Percentiles rank a stretch among this genome's conserved stretches.
Conservation (phyloP, 805 yeast species). For the Candida succiphila region DNA sequence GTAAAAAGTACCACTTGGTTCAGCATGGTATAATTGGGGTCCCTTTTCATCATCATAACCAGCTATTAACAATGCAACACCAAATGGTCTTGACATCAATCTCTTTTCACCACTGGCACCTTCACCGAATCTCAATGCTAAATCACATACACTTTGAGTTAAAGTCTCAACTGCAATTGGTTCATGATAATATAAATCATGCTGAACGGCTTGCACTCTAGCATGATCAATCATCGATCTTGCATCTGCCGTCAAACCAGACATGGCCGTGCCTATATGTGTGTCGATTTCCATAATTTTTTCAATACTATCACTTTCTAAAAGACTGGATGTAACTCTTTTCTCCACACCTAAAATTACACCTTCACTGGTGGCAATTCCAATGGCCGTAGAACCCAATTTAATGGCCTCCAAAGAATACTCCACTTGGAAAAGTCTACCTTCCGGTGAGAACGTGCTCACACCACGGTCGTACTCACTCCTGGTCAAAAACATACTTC, state of each 20-base stretch:
- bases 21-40: constrained; percentile 96
- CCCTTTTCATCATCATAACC: constrained; percentile 91
- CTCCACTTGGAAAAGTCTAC: constrained; percentile 95
- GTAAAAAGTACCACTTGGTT: constrained; percentile 97
- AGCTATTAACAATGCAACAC: constrained; percentile 93
- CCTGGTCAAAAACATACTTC: constrained; percentile 89
- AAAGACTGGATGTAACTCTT: constrained; percentile 84
- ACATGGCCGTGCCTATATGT: constrained; percentile 98
- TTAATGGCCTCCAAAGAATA: constrained; percentile 96
- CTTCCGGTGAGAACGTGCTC: constrained; percentile 97
- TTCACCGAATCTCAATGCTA: constrained; percentile 94
- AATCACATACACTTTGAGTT: constrained; percentile 94
- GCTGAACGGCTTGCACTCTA: constrained; percentile 80
- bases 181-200: constrained; percentile 85
- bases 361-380: constrained; percentile 91
- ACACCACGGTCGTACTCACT: constrained; percentile 99
- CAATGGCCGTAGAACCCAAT: constrained; percentile 96
- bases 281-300: constrained; percentile 90
- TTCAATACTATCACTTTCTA: constrained; percentile 90
- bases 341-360: constrained; percentile 95
- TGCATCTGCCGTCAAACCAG: constrained; percentile 98
- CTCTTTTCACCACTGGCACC: constrained; percentile 95
- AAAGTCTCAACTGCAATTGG: constrained; percentile 85
- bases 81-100: constrained; percentile 96
- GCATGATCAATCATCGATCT: constrained; percentile 98